Evolutionary conservation across 768 basidiomycete species (phyloP).

Genomic region (Xerocomellus amylosporus): DNA sequence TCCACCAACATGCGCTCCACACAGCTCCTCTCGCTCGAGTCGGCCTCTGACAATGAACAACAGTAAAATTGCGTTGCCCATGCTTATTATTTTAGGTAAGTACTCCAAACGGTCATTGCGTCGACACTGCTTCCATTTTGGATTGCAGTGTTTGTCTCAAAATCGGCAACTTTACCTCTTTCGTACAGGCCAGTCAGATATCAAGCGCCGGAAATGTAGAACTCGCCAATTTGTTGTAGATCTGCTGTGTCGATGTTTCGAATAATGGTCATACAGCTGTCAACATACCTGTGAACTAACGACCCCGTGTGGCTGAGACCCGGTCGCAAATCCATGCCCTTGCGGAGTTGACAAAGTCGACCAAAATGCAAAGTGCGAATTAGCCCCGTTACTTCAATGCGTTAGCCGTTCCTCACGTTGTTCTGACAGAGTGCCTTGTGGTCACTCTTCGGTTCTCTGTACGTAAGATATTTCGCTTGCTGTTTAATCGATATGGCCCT

Average conservation of each 20-base stretch:
- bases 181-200: slow-evolving; percentile 16
- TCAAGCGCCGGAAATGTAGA: slow-evolving; percentile 24
- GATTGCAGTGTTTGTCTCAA: slow-evolving; percentile 19
- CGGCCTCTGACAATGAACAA: slow-evolving; percentile 25
- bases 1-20: slow-evolving; percentile 18
- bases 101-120: slow-evolving; percentile 5
- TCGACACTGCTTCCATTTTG: slow-evolving; percentile 19
- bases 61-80: slow-evolving; percentile 18
- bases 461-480: slow-evolving; percentile 37
- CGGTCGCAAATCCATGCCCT: slow-evolving; percentile 24
- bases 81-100: slow-evolving; percentile 28
- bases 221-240: slow-evolving; percentile 27
- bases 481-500: slow-evolving; percentile 38
- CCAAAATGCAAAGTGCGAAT: slow-evolving; percentile 34
- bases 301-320: slow-evolving; percentile 26
- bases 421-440: slow-evolving; percentile 35
- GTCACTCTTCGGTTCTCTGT: slow-evolving; percentile 27
- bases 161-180: slow-evolving; percentile 17
- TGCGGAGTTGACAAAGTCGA: slow-evolving; percentile 31
- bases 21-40: slow-evolving; percentile 18
- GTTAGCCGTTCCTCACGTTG: slow-evolving; percentile 28
- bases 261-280: slow-evolving; percentile 27
- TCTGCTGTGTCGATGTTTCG: slow-evolving; percentile 19
- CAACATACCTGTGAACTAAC: slow-evolving; percentile 14
- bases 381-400: slow-evolving; percentile 30